These are phyloP conservation scores for Phytophthora multivora DNA, from an alignment of 352 stramenopile genomes.

Conservation along the genomic window DNA sequence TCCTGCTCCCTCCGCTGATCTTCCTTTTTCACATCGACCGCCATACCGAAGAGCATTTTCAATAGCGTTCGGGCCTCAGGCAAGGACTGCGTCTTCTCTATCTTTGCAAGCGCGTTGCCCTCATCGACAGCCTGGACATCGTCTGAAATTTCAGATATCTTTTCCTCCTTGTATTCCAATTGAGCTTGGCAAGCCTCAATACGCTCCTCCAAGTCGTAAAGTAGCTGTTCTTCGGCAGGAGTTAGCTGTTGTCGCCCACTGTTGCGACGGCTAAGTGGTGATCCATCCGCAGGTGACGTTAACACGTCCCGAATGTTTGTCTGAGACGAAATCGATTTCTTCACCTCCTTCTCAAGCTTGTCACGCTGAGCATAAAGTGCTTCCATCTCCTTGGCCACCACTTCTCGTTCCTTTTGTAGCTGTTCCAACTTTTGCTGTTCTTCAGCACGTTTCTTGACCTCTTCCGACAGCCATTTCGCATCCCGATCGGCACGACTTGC, in stretches of 20 bases:
- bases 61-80: constrained; percentile 80
- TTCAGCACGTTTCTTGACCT: constrained; percentile 82
- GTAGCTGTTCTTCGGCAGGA: constrained; percentile 79
- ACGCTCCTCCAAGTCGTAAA: constrained; percentile 85
- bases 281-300: constrained; percentile 72
- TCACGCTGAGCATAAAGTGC: constrained; percentile 73
- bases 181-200: constrained; percentile 88
- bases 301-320: constrained; percentile 81
- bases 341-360: constrained; percentile 71
- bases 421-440: constrained; percentile 87
- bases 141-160: constrained; percentile 83
- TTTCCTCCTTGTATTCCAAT: constrained; percentile 90
- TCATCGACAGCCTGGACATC: constrained; percentile 49
- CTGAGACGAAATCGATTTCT: constrained; percentile 61
- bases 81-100: constrained; percentile 83
- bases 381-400: constrained; percentile 85
- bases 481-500: constrained; percentile 52
- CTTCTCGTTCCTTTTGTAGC: constrained; percentile 77
- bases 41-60: constrained; percentile 88
- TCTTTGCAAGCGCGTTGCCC: constrained; percentile 67
- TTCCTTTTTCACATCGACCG: constrained; percentile 88
- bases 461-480: constrained; percentile 82
- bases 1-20: constrained; percentile 84
- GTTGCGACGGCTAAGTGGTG: constrained; percentile 44
- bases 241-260: constrained; percentile 57